Evolutionary conservation across 345 rosid genomes (phyloP).

Genomic region (Salix koriyanagi): DNA sequence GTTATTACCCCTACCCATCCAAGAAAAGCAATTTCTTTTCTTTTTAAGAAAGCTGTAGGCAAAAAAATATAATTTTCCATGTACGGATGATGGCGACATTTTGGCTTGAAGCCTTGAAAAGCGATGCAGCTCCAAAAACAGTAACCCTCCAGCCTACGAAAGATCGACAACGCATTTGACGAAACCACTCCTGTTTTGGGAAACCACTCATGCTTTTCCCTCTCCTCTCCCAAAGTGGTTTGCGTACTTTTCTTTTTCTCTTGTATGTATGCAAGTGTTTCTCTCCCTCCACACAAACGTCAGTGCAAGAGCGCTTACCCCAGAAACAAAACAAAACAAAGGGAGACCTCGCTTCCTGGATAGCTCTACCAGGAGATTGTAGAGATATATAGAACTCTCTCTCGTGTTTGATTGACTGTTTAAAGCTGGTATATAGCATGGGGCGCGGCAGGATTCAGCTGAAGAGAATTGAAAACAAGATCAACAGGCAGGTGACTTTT

Average conservation of each 20-base stretch:
- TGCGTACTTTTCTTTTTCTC: not conserved
- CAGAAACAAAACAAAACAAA: too few species aligned
- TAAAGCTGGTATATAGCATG: not conserved
- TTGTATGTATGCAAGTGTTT: not conserved
- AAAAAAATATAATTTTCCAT: too few species aligned
- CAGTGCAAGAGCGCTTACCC: not conserved
- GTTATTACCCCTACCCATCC: too few species aligned
- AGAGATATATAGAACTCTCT: too few species aligned
- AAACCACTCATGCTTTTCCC: slow-evolving; percentile 2
- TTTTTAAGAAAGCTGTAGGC: too few species aligned
- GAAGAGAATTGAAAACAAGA: slow-evolving; percentile 66
- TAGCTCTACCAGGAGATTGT: too few species aligned
- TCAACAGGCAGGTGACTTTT: slow-evolving; percentile 60
- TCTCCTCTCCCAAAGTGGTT: not conserved
- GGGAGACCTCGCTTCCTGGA: too few species aligned
- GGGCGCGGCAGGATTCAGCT: slow-evolving; percentile 52
- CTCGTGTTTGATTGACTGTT: not conserved
- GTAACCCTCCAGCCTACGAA: slow-evolving; percentile 19
- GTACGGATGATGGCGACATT: too few species aligned
- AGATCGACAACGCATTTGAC: slow-evolving; percentile 37
- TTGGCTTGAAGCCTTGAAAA: too few species aligned
- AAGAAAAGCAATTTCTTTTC: too few species aligned
- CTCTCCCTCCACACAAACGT: not conserved
- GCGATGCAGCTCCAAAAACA: too few species aligned
- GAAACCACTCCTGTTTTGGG: slow-evolving; percentile 27